Evolutionary conservation across 805 yeast species (phyloP).

Genomic region (Jamesozyma piceae): DNA sequence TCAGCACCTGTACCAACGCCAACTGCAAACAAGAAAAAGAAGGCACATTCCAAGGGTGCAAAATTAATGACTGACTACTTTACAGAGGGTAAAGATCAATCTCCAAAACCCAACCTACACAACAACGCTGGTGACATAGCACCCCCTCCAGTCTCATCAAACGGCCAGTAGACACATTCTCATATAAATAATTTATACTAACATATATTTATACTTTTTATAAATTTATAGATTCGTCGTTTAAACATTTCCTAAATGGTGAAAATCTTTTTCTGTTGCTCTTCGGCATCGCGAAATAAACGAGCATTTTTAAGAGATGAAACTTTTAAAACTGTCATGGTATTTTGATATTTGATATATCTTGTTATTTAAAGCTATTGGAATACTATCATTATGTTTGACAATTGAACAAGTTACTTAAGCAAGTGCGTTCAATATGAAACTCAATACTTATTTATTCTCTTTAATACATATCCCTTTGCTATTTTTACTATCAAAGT

Average conservation of each 20-base stretch:
- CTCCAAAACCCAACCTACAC: constrained; percentile 4
- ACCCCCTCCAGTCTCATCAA: constrained; percentile 9
- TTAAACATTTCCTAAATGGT: not conserved
- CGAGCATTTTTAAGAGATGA: too few species aligned
- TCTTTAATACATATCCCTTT: not conserved
- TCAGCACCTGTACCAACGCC: constrained; percentile 12
- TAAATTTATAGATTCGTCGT: not conserved
- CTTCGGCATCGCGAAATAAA: not conserved
- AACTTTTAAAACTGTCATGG: too few species aligned
- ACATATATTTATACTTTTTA: too few species aligned
- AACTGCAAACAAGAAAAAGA: constrained; percentile 12
- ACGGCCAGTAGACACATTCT: not conserved
- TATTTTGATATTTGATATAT: too few species aligned
- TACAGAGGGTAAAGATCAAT: constrained; percentile 26
- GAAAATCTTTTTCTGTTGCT: not conserved
- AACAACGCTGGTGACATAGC: not conserved
- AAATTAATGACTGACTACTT: constrained; percentile 24
- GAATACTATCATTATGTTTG: too few species aligned
- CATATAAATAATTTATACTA: not conserved
- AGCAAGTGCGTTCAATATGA: too few species aligned
- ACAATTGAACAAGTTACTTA: too few species aligned
- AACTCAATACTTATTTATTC: not conserved
- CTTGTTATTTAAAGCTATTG: too few species aligned
- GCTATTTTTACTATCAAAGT: not conserved
- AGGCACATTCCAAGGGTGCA: constrained; percentile 4